These are phyloP conservation scores for Przewalskia tangutica DNA, from an alignment of 257 asterid species.

Conservation along the genomic window DNA sequence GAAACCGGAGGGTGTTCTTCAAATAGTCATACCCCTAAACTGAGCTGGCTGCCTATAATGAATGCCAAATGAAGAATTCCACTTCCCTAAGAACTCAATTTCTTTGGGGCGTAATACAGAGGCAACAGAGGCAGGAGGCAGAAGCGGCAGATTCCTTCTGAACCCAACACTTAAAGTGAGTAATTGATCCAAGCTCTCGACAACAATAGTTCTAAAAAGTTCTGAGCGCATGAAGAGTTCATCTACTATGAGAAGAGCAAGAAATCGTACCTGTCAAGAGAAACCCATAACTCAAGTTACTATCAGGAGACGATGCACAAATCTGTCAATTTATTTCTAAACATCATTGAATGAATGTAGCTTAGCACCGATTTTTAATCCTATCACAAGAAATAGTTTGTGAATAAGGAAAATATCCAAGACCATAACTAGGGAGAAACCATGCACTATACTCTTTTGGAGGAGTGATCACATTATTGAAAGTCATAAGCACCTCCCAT, in stretches of 20 bases:
- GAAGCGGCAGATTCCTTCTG: constrained; percentile 67
- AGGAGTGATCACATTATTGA: not conserved
- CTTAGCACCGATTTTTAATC: not conserved
- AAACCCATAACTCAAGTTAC: not conserved
- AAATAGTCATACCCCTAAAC: constrained; percentile 83
- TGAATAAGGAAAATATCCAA: not conserved
- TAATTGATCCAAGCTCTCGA: constrained; percentile 70
- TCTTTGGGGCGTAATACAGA: constrained; percentile 61
- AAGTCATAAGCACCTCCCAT: not conserved
- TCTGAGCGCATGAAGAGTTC: constrained; percentile 92
- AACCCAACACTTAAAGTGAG: constrained; percentile 76
- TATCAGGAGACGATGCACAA: not conserved
- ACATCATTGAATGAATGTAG: not conserved
- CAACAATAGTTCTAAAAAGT: constrained; percentile 57
- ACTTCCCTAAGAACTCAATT: constrained; percentile 77
- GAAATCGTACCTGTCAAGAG: constrained; percentile 63
- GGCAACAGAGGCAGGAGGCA: constrained; percentile 75
- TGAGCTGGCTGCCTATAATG: constrained; percentile 82
- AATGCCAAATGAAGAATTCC: constrained; percentile 76
- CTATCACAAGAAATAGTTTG: not conserved
- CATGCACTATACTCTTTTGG: not conserved
- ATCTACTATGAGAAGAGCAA: constrained; percentile 78
- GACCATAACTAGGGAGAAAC: not conserved
- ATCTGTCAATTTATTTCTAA: not conserved
- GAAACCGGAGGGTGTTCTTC: constrained; percentile 67